Evolutionary conservation across 495 filamentous ascomycete genomes (phyloP).

Genomic region (Hyaloscypha bicolor): DNA sequence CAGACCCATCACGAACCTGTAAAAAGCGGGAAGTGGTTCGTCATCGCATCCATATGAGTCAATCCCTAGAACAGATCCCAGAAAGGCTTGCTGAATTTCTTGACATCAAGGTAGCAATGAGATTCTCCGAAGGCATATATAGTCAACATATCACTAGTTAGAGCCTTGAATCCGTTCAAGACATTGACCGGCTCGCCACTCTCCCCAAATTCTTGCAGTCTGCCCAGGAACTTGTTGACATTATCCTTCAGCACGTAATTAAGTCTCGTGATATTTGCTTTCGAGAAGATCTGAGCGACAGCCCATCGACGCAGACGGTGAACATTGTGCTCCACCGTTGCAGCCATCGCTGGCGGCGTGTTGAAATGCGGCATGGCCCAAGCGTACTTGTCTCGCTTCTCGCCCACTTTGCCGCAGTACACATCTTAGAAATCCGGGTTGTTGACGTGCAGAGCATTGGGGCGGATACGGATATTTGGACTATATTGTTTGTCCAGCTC

Average conservation of each 20-base stretch:
- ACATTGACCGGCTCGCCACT: constrained; percentile 6
- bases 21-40: neutral
- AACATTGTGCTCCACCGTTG: constrained; percentile 46
- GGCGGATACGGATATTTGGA: constrained; percentile 15
- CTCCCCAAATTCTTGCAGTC: constrained; percentile 2
- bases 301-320: constrained; percentile 42
- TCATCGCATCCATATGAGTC: neutral
- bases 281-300: constrained; percentile 51
- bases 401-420: constrained; percentile 33
- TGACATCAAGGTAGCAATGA: constrained; percentile 1
- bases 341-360: constrained; percentile 36
- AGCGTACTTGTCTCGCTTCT: constrained; percentile 12
- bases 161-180: neutral
- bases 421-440: constrained; percentile 55
- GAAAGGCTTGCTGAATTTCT: constrained; percentile 14
- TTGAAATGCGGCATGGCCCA: constrained; percentile 8
- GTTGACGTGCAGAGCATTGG: constrained; percentile 45
- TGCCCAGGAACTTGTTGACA: constrained; percentile 40
- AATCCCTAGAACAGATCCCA: neutral
- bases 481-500: constrained; percentile 42
- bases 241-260: constrained; percentile 47
- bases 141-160: constrained; percentile 9
- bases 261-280: constrained; percentile 40
- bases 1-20: too few relatives aligned
- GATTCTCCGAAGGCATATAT: constrained; percentile 6